phyloP scores from a whole-genome alignment of 2,329 filamentous ascomycete species.

The Diplocarpon mali region DNA sequence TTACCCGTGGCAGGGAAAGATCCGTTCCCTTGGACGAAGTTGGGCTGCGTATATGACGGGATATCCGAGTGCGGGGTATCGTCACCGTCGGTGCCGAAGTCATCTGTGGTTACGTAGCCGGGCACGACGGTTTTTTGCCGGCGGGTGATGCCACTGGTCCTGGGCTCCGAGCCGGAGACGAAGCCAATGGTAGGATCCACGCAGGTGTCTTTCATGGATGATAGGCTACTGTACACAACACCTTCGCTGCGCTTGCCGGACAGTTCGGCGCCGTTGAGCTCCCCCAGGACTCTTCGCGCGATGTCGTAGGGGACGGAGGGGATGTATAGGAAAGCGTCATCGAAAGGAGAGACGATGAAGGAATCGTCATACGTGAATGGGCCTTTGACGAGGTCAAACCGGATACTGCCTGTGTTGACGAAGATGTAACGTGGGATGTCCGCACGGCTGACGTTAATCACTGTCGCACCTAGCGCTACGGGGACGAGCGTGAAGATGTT shows the following conservation, averaged over 20 bases:
- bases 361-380: conserved; percentile 78
- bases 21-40: conserved; percentile 64
- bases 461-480: conserved; percentile 58
- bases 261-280: conserved; percentile 41
- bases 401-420: conserved; percentile 78
- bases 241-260: conserved; percentile 13
- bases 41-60: conserved; percentile 65
- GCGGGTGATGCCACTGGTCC: conserved; percentile 19
- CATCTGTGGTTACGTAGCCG: conserved; percentile 82
- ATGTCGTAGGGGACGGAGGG: conserved; percentile 67
- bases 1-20: conserved; percentile 42
- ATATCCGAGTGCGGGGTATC: conserved; percentile 73
- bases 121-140: conserved; percentile 32
- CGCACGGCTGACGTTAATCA: conserved; percentile 44
- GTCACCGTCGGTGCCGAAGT: conserved; percentile 72
- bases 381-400: conserved; percentile 90
- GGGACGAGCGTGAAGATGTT: conserved; percentile 60
- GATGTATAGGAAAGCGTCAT: conserved; percentile 64
- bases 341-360: conserved; percentile 79
- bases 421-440: conserved; percentile 59
- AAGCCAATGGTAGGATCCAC: conserved; percentile 17
- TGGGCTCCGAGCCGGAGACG: conserved; percentile 16
- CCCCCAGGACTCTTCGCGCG: conserved; percentile 53
- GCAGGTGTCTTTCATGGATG: conserved; percentile 28
- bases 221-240: conserved; percentile 8